Evolutionary conservation across 768 basidiomycete species (phyloP), one percentile per base, ranked within the genome.

Genomic region (Pisolithus tinctorius): DNA sequence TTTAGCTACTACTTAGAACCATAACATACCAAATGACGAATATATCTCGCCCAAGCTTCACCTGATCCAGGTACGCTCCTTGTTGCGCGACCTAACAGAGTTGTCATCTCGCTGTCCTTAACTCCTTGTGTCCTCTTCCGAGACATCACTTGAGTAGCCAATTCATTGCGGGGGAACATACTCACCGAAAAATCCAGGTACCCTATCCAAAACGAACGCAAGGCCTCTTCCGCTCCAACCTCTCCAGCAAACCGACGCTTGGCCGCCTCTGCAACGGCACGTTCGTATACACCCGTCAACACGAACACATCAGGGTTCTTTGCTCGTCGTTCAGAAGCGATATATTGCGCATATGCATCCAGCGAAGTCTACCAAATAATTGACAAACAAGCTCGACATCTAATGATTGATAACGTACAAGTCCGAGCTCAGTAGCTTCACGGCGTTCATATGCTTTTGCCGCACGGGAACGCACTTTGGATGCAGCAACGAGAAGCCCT

Each of bases 21-120:
- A n/a, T 13, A 26, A 60, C 77, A 55, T 49, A 87, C 90, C 67
- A 87, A 59, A 56, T 79, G 78, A 37, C 86, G 81, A 11, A 93
- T 81, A 63, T 88, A 88, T 39, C 82, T 74, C 5, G 87, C 83
- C 84, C 86, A 88, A 14, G 89, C 70, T 59, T 88, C 85, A 17
- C 90, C 90, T 31, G 78, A 87, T 16, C 74, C 78, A 38, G 90
- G 88, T 0, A 83, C 81, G 60, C 89, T 90, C 51, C 86, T 76
- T 9, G 80, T 63, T 10, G 88, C 88, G 39, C 88, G 73, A 52
- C 67, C 70, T 27, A 80, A 72, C 14, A 73, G 63, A n/a, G 59
- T 58, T 29, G 71, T 53, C 56, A 84, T 74, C 9, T 63, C 63
- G 1, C 72, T 73, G 30, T 68, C 66, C 11, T 71, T 76, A 1